Conservation (phyloP, 495 filamentous ascomycete species). For the Penicillium goetzii region DNA sequence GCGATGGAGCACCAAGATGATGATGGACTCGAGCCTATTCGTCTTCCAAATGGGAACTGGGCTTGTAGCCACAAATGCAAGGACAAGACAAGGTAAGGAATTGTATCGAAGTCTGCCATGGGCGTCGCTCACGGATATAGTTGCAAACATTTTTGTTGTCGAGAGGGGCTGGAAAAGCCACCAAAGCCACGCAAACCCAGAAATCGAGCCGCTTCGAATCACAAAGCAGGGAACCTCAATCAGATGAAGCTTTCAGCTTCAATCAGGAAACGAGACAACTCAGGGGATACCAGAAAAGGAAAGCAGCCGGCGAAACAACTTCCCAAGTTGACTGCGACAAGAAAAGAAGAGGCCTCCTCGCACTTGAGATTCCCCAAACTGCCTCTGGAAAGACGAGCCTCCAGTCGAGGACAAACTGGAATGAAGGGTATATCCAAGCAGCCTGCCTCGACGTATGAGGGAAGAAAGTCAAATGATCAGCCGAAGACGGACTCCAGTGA, state of each 20-base stretch:
- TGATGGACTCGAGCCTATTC: constrained; percentile 48
- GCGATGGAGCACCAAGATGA: constrained; percentile 22
- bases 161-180: constrained; percentile 81
- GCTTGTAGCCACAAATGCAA: constrained; percentile 85
- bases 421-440: constrained; percentile 1
- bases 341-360: background rate
- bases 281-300: background rate
- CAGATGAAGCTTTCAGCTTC: constrained; percentile 37
- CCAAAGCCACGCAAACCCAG: constrained; percentile 70
- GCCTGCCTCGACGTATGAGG: background rate
- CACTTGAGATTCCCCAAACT: background rate
- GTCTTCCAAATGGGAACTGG: constrained; percentile 82
- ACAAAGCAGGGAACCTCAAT: constrained; percentile 28
- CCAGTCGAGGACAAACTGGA: background rate
- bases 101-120: constrained; percentile 33
- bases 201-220: constrained; percentile 33
- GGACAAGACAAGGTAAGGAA: constrained; percentile 62
- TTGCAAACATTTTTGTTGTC: constrained; percentile 86
- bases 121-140: constrained; percentile 36
- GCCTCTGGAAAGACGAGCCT: constrained; percentile 1
- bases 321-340: background rate
- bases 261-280: constrained; percentile 32
- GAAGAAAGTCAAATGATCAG: background rate
- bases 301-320: background rate
- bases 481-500: constrained; percentile 35